Conservation (phyloP, 768 basidiomycete genomes). For the Mycena pura region DNA sequence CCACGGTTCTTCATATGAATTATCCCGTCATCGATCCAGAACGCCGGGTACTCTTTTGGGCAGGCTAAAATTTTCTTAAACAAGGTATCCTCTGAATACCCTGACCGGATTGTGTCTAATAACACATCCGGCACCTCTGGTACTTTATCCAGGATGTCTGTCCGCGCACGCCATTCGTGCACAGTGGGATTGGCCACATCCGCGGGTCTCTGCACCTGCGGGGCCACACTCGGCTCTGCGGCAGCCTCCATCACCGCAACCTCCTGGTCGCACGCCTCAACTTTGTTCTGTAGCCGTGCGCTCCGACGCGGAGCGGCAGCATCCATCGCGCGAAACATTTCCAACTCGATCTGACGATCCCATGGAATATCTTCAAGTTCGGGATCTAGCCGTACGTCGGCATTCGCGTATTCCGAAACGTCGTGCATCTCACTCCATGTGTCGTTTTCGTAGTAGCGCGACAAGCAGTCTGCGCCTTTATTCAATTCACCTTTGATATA, state of each 20-base stretch:
- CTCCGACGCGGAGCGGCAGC: conserved; percentile 2
- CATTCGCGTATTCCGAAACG: conserved; percentile 28
- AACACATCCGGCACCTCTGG: background rate
- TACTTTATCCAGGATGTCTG: background rate
- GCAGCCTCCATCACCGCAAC: conserved; percentile 16
- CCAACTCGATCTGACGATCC: conserved; percentile 20
- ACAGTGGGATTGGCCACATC: background rate
- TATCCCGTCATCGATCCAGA: conserved; percentile 6
- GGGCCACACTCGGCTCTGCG: background rate
- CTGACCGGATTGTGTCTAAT: background rate
- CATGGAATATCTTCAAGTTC: conserved; percentile 27
- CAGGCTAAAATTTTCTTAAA: conserved; percentile 9
- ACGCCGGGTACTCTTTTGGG: background rate
- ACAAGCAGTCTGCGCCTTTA: conserved; percentile 39
- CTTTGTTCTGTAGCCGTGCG: conserved; percentile 12
- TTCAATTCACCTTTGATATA: conserved; percentile 36
- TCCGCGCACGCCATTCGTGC: background rate
- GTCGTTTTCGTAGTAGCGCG: conserved; percentile 39
- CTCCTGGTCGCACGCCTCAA: conserved; percentile 18
- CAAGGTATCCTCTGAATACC: conserved; percentile 19
- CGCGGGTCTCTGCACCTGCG: background rate
- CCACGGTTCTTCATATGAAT: conserved; percentile 7
- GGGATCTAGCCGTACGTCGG: conserved; percentile 28
- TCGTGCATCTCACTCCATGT: conserved; percentile 12
- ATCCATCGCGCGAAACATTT: conserved; percentile 16